Evolutionary conservation across 1,139 yeast genomes (phyloP).

Genomic region (Blastobotrys serpentis): DNA sequence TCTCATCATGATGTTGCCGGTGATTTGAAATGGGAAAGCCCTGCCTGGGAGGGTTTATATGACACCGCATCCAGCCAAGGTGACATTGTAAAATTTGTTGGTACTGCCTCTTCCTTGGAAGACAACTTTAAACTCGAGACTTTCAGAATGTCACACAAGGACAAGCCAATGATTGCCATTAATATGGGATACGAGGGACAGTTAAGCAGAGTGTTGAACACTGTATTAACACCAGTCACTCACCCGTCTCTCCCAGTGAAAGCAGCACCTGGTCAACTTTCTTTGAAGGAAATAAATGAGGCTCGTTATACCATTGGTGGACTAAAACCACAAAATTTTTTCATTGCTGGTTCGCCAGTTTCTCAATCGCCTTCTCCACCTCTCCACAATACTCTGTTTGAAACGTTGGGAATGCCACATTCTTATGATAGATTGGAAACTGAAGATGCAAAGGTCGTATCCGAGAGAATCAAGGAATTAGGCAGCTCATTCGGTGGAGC

Average conservation of each 20-base stretch:
- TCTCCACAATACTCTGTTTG: slow-evolving; percentile 76
- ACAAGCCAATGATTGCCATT: slow-evolving; percentile 73
- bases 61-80: slow-evolving; percentile 63
- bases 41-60: slow-evolving; percentile 74
- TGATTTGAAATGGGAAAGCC: slow-evolving; percentile 58
- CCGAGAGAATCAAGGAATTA: slow-evolving; percentile 48
- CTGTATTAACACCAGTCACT: slow-evolving; percentile 78
- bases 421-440: slow-evolving; percentile 69
- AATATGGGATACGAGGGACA: slow-evolving; percentile 79
- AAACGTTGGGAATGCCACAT: slow-evolving; percentile 75
- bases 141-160: slow-evolving; percentile 51
- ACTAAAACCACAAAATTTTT: slow-evolving; percentile 54
- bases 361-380: slow-evolving; percentile 85
- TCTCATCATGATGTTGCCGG: slow-evolving; percentile 77
- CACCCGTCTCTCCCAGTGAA: slow-evolving; percentile 60
- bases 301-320: slow-evolving; percentile 65
- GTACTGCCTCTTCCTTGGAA: slow-evolving; percentile 58
- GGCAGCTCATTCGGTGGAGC: slow-evolving; percentile 74
- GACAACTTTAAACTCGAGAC: slow-evolving; percentile 72
- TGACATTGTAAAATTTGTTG: slow-evolving; percentile 83
- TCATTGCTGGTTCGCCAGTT: slow-evolving; percentile 80
- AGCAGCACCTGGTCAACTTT: slow-evolving; percentile 78
- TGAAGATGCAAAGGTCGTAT: slow-evolving; percentile 52
- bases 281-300: slow-evolving; percentile 55
- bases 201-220: slow-evolving; percentile 74